phyloP scores from a whole-genome alignment of 108 stramenopile species.

The Cyclotella sp. region DNA sequence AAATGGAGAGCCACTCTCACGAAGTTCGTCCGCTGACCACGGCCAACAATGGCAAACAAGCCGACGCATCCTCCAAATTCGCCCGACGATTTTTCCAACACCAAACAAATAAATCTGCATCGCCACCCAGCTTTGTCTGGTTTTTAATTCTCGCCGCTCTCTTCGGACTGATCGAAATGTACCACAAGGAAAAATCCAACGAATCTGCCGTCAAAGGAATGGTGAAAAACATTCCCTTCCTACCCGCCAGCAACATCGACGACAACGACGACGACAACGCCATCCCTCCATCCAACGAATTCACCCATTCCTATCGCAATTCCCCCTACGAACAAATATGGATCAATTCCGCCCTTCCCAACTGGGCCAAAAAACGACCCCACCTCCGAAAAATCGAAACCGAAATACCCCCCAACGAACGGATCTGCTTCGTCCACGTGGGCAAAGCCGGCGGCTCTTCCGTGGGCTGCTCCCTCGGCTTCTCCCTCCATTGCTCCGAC shows the following conservation, averaged over 20 bases:
- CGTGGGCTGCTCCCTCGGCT: constrained; percentile 34
- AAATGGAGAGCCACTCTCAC: too few relatives aligned
- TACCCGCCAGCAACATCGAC: background rate
- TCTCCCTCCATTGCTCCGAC: constrained; percentile 33
- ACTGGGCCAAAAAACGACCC: constrained; percentile 32
- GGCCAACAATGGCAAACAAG: too few relatives aligned
- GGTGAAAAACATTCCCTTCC: background rate
- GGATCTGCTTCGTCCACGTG: constrained; percentile 42
- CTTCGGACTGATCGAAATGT: background rate
- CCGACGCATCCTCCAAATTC: constrained; percentile 10
- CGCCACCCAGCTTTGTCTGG: constrained; percentile 3
- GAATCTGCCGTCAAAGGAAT: background rate
- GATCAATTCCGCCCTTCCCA: constrained; percentile 15
- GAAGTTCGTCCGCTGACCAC: too few relatives aligned
- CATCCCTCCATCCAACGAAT: constrained; percentile 19
- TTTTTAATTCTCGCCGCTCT: background rate
- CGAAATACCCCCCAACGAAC: constrained; percentile 12
- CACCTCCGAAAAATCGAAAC: constrained; percentile 16
- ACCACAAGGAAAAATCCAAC: background rate
- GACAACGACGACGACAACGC: background rate
- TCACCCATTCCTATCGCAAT: constrained; percentile 5
- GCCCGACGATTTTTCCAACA: background rate
- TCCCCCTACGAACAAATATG: constrained; percentile 51
- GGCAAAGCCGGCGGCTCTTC: constrained; percentile 38
- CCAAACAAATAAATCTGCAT: background rate